These are phyloP conservation scores for Meyerozyma elateridarum DNA, from an alignment of 1,139 yeast species.

Conservation along the genomic window DNA sequence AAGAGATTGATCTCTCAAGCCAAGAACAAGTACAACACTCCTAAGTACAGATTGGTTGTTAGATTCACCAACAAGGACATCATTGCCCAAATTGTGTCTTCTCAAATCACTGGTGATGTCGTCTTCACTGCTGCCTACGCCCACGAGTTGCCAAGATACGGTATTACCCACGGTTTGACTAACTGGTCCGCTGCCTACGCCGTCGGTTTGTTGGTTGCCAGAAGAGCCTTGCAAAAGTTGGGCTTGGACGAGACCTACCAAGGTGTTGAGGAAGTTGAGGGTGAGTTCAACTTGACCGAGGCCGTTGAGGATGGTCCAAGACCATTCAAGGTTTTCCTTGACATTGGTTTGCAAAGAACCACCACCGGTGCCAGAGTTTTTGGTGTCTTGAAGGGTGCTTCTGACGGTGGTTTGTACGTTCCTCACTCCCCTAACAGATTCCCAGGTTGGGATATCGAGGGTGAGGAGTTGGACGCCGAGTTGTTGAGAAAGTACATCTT, in stretches of 20 bases:
- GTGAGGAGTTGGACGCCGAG: conserved; percentile 98
- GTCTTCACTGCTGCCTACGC: conserved; percentile 98
- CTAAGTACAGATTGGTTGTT: conserved; percentile 99
- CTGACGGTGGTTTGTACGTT: conserved; percentile 99
- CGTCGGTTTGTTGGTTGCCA: conserved; percentile 96
- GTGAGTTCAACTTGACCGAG: conserved; percentile 97
- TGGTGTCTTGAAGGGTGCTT: conserved; percentile 99
- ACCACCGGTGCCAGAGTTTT: conserved; percentile 99
- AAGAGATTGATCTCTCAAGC: conserved; percentile 99
- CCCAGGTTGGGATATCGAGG: conserved; percentile 99
- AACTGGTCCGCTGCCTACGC: conserved; percentile 99
- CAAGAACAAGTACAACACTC: conserved; percentile 99
- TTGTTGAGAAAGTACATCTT: conserved; percentile 97
- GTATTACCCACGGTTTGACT: conserved; percentile 97
- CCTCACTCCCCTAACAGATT: conserved; percentile 99
- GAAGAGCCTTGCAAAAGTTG: conserved; percentile 98
- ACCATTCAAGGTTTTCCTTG: conserved; percentile 99
- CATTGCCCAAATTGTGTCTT: conserved; percentile 94
- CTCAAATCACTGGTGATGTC: conserved; percentile 95
- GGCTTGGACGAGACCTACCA: conserved; percentile 97
- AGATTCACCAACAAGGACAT: conserved; percentile 99
- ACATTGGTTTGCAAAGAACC: conserved; percentile 99
- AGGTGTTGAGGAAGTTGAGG: conserved; percentile 99
- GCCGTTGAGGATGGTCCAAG: conserved; percentile 99
- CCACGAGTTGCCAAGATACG: conserved; percentile 97